Evolutionary conservation across 2,329 filamentous ascomycete species (phyloP), one percentile per base, ranked within the genome.

Genomic region (Aspergillus texensis): DNA sequence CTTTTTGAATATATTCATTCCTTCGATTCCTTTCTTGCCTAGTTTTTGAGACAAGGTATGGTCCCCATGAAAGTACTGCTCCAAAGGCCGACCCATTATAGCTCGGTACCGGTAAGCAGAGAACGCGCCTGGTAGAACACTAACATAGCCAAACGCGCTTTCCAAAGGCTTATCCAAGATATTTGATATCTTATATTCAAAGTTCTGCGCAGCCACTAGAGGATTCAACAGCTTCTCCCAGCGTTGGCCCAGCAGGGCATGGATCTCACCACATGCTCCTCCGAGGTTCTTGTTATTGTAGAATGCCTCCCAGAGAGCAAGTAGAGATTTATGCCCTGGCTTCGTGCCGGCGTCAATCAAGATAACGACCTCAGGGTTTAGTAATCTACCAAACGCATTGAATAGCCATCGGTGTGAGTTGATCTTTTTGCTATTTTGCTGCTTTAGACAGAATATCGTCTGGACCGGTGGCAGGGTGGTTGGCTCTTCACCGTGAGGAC

Each of bases 1-100:
- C 89, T 98, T 98, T 85, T 98, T 98, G 91, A 99, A 99, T 79
- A 99, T 98, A 83, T 98, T 98, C 95, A 98, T 98, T 73, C 94
- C 94, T 77, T 99, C 95, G 71, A 99, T 98, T 88, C 95, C 95
- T 87, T 99, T 99, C 84, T 97, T 96, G 72, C 94, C 94, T 61
- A 97, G 88, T 71, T 94, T 89, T 81, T 95, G 95, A 64, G 95
- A 96, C 43, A 98, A 86, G 1, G 95, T 98, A 81, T 98, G 95
- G 76, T 99, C 95, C 86, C 95, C 95, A 79, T 98, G 95, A 88
- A 99, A 99, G 82, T 99, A 99, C 82, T 99, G 95, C 79, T 98
- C 94, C 28, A 99, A 84, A 36, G 95, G 95, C 58, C 95, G 89
- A 63, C 95, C 95, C 93, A 98, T 97, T 74, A 99, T 98, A 61